Evolutionary conservation across 352 stramenopile species (phyloP), one percentile per base, ranked within the genome.

Genomic region (Aphanomyces euteiches): DNA sequence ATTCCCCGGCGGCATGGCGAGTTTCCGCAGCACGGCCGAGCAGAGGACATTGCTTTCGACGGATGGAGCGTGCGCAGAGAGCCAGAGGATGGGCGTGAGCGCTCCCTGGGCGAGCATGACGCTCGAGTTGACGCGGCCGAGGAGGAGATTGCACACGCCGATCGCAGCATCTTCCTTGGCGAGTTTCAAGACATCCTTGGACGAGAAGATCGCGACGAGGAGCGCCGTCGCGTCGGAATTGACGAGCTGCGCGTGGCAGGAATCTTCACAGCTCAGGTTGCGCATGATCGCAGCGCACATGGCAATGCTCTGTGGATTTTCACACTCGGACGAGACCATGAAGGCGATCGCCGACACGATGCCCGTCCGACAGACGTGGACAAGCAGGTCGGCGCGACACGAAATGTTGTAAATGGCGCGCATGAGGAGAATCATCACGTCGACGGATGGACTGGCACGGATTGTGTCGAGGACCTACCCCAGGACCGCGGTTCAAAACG

Each of bases 1-100:
- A 69, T 92, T 92, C n/a, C 84, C 83, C 12, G 84, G 84, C 13
- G 83, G 82, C 19, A 89, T 80, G 1, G 83, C 79, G 37, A 92
- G 59, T 65, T 90, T 92, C 13, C 84, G 78, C 12, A 92, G 65
- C 8, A 88, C 83, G 3, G 82, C 80, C 7, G 83, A 89, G 45
- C 76, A 81, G 21, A 92, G 73, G 0, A 72, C 67, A 10, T 79
- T 79, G 10, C 76, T 82, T 69, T 75, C 77, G 3, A 66, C 12
- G 37, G 50, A 53, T 28, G 28, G 28, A 19, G 54, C 47, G 15
- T 75, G 58, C n/a, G 67, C 66, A 39, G 74, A 87, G 4, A 92
- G 72, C 67, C 80, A 86, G 5, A 92, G 74, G 36, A 92, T 74
- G 13, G 89, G 74, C 4, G 80, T 77, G 15, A 92, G 63, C 2